These are phyloP conservation scores for Trapa incisa DNA, from an alignment of 345 rosid species.

Conservation along the genomic window DNA sequence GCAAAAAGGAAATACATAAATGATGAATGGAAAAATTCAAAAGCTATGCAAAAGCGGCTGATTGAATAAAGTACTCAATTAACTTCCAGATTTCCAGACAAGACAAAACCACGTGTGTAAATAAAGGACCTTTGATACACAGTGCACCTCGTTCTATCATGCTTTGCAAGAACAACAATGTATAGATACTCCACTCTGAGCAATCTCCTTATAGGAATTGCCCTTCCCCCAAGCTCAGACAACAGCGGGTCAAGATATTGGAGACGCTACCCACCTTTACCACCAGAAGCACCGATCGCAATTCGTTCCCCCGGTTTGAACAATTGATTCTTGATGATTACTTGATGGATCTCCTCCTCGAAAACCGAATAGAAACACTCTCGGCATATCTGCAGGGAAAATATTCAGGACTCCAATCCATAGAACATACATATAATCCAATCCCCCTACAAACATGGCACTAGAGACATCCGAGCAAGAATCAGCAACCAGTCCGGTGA, in stretches of 20 bases:
- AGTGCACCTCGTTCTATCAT: not conserved
- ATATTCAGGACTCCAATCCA: not conserved
- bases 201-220: not conserved
- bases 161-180: not conserved
- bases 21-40: not conserved
- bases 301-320: conserved; percentile 75
- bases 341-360: conserved; percentile 78
- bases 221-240: not conserved
- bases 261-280: conserved; percentile 44
- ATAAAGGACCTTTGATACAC: not conserved
- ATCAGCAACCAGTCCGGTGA: not conserved
- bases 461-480: not conserved
- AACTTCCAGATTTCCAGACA: not conserved
- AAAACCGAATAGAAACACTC: conserved; percentile 75
- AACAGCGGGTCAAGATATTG: not conserved
- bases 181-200: not conserved
- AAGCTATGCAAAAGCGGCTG: not conserved
- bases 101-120: not conserved
- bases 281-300: conserved; percentile 89
- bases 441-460: not conserved
- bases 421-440: not conserved
- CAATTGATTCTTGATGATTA: conserved; percentile 46
- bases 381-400: conserved; percentile 55
- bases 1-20: not conserved
- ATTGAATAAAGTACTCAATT: too few species aligned